phyloP scores from a whole-genome alignment of 1,284 basidiomycete genomes.

The Moniliophthora roreri region DNA sequence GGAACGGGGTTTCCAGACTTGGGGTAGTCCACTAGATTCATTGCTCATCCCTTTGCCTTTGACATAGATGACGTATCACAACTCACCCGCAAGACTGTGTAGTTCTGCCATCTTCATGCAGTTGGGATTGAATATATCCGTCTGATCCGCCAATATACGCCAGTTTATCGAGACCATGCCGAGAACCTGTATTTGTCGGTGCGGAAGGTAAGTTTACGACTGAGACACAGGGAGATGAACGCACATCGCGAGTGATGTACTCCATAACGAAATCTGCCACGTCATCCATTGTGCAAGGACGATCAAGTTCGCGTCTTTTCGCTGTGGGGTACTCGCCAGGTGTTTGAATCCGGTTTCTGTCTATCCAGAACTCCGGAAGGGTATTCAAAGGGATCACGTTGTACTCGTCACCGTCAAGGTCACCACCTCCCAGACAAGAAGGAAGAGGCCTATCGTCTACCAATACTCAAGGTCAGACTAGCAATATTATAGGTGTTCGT shows the following conservation, averaged over 20 bases:
- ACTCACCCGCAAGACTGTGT: slow-evolving; percentile 54
- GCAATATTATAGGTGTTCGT: neutral
- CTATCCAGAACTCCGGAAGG: slow-evolving; percentile 31
- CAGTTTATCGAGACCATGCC: slow-evolving; percentile 62
- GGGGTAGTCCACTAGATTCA: slow-evolving; percentile 55
- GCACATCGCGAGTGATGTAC: slow-evolving; percentile 66
- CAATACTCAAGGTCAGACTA: neutral
- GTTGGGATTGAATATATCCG: slow-evolving; percentile 55
- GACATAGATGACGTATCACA: no score
- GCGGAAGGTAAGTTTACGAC: no score
- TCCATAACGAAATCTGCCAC: slow-evolving; percentile 75
- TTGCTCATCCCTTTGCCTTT: no score
- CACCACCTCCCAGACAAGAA: slow-evolving; percentile 64
- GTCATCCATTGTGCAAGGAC: slow-evolving; percentile 64
- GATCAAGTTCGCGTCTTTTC: slow-evolving; percentile 44
- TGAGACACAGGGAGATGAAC: slow-evolving; percentile 9
- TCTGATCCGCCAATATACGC: slow-evolving; percentile 70
- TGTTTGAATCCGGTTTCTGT: slow-evolving; percentile 24
- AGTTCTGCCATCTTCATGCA: slow-evolving; percentile 65
- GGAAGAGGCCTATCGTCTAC: slow-evolving; percentile 59
- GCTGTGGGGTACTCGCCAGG: slow-evolving; percentile 57
- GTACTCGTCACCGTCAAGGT: slow-evolving; percentile 62
- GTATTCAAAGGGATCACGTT: slow-evolving; percentile 48
- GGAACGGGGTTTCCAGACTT: slow-evolving; percentile 62
- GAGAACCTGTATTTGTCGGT: slow-evolving; percentile 44